Evolutionary conservation across 805 yeast species (phyloP), one percentile per base, ranked within the genome.

Genomic region (Candida boidinii): DNA sequence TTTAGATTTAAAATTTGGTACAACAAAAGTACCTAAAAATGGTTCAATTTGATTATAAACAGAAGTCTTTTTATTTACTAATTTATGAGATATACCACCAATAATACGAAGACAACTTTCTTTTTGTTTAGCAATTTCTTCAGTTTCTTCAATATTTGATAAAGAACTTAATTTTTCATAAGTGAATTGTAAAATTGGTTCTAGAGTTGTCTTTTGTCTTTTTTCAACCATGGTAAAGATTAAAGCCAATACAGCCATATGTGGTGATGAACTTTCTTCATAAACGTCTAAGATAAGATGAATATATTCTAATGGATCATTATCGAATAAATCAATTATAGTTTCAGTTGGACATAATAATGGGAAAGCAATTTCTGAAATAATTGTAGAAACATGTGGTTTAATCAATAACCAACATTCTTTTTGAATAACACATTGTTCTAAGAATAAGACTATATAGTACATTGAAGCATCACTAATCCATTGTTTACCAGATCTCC

Each of bases 231-330:
- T 54, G 2, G 87, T 78, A 19, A 72, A 71, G 39, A 92, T 59
- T 37, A 92, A 68, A 8, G 78, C 72, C 33, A 81, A 62, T 2
- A 95, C 90, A 2, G 95, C 94, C 29, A 73, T 63, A 51, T 86
- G 94, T 6, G 94, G 83, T 2, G 86, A 68, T 38, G 57, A 64
- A 25, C 61, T 48, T 26, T 67, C 76, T 33, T 81, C 92, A 44
- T 79, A 54, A 27, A 75, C 59, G 52, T 79, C 86, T 46, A 86
- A 66, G 28, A 75, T 74, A 44, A 79, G 68, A 56, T 84, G 88
- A 41, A 92, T 82, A 52, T 87, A 92, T 53, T 90, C 96, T 31
- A 74, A 81, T 7, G 97, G 97, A 50, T 90, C 96, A 40, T 72
- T 74, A 39, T 87, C 94, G 58, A 84, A 90, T 16, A 74, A 57